Evolutionary conservation across 2,329 filamentous ascomycete genomes (phyloP).

Genomic region (Pyrenophora teres): DNA sequence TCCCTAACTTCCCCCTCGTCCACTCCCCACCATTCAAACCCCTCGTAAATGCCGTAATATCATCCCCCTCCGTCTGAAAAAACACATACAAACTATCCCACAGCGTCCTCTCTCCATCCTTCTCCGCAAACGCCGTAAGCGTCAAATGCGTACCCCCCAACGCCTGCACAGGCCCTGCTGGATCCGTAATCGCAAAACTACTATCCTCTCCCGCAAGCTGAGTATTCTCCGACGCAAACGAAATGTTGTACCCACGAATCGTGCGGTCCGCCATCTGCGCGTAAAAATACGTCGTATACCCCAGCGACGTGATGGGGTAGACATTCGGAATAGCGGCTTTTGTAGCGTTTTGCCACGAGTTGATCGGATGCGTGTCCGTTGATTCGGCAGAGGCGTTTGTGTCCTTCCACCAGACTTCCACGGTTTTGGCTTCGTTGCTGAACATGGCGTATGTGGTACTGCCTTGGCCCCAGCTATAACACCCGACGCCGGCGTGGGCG

Average conservation of each 20-base stretch:
- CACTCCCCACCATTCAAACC: constrained; percentile 33
- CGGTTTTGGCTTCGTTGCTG: constrained; percentile 45
- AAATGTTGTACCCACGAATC: constrained; percentile 49
- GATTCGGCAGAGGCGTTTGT: constrained; percentile 42
- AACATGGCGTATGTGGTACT: constrained; percentile 52
- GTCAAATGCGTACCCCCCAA: constrained; percentile 50
- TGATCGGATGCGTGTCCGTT: constrained; percentile 46
- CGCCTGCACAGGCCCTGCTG: constrained; percentile 33
- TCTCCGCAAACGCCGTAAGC: constrained; percentile 42
- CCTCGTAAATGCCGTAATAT: constrained; percentile 39
- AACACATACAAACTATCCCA: constrained; percentile 43
- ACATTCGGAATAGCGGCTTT: constrained; percentile 42
- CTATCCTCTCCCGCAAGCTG: constrained; percentile 31
- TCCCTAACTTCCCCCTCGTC: constrained; percentile 31
- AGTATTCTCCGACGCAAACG: constrained; percentile 48
- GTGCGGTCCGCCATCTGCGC: constrained; percentile 45
- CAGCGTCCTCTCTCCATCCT: constrained; percentile 6
- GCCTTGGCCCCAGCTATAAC: constrained; percentile 50
- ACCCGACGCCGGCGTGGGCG: constrained; percentile 52
- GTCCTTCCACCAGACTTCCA: constrained; percentile 54
- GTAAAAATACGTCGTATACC: constrained; percentile 52
- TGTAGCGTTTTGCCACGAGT: constrained; percentile 44
- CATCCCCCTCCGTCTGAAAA: constrained; percentile 36
- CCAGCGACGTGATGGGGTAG: constrained; percentile 47
- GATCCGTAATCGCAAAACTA: constrained; percentile 40